Evolutionary conservation across 2,329 filamentous ascomycete genomes (phyloP), one percentile per base, ranked within the genome.

Genomic region (Aureobasidium sp.): DNA sequence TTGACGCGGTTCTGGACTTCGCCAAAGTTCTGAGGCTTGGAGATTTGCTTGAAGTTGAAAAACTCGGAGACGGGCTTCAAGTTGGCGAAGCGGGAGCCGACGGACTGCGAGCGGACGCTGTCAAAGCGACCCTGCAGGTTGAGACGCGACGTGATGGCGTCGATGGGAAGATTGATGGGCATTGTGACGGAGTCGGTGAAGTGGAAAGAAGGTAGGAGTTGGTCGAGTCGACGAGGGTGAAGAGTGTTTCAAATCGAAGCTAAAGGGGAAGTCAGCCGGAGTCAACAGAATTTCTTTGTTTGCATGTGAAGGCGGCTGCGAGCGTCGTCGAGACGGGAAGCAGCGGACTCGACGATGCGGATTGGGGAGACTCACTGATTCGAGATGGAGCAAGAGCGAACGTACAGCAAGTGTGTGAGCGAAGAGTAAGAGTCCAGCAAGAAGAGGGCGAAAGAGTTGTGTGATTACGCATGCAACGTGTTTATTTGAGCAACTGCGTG

Each of bases 1-100:
- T 95, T 95, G 78, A 96, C 86, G 66, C 93, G 86, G 68, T 87
- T 91, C 77, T 97, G 93, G 65, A 90, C 85, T 75, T 96, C 92
- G 66, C 79, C 79, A 70, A 97, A 96, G 79, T 95, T 95, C 71
- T 84, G 84, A 29, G 94, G 94, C 79, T 97, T 99, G 66, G 90
- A 95, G 60, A 99, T 70, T 67, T 92, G 90, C 84, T 96, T 96
- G 78, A 97, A 76, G 76, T 97, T 92, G 75, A 96, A 82, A 78
- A 99, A 99, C 77, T 99, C 94, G 73, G 87, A 86, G 68, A 97
- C 75, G 63, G 94, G 93, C 63, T 87, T 88, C 71, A 99, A 82
- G 77, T 96, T 97, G 75, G 92, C 86, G 76, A 97, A 97, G 66
- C 94, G 87, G 65, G 86, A 84, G 62, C 83, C 83, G 63, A 97